Percentiles rank a stretch among this genome's conserved stretches.
These are phyloP conservation scores for Torulaspora microellipsoides DNA, from an alignment of 805 yeast species.

Conservation along the genomic window DNA sequence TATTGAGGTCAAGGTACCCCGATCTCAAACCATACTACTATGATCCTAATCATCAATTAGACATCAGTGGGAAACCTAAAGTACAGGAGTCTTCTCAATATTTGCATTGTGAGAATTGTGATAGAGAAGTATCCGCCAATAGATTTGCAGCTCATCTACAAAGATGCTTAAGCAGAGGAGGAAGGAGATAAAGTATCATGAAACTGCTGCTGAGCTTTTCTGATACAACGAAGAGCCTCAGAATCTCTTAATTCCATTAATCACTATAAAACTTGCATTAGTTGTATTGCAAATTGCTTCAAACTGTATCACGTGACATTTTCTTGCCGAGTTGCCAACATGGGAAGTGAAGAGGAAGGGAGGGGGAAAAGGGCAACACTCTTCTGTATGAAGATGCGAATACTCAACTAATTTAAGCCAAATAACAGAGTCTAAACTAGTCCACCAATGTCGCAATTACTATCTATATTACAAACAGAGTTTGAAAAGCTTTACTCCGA, in stretches of 20 bases:
- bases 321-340: not conserved
- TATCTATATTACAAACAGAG: constrained; percentile 19
- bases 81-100: constrained; percentile 41
- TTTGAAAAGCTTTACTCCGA: constrained; percentile 20
- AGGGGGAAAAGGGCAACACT: no score
- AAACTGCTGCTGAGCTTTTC: no score
- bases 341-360: no score
- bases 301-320: not conserved
- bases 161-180: constrained; percentile 77
- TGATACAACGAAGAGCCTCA: no score
- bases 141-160: constrained; percentile 92
- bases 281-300: not conserved
- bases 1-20: constrained; percentile 23
- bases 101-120: constrained; percentile 77
- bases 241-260: not conserved
- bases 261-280: not conserved
- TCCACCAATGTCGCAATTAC: constrained; percentile 16
- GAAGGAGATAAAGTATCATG: constrained; percentile 36
- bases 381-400: no score
- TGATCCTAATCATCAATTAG: constrained; percentile 27
- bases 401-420: no score
- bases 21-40: constrained; percentile 23
- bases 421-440: not conserved
- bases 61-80: constrained; percentile 29
- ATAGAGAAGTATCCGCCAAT: constrained; percentile 81